phyloP scores from a whole-genome alignment of 495 filamentous ascomycete species.

The Bacidia rubella region DNA sequence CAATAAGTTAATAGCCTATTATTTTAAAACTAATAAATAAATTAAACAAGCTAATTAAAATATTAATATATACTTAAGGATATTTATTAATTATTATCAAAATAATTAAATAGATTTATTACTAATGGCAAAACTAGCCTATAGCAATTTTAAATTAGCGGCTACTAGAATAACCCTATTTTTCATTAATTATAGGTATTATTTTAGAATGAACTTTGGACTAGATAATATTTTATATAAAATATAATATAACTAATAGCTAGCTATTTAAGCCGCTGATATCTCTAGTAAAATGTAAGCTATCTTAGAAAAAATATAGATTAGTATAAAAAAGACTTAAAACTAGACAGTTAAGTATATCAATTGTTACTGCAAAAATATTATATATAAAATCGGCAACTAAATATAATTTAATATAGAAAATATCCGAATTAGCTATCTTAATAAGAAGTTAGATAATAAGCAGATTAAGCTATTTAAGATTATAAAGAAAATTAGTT shows the following conservation, averaged over 20 bases:
- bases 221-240: too few species aligned
- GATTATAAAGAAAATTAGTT: too few species aligned
- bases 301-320: too few species aligned
- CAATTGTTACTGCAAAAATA: not conserved
- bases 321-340: too few species aligned
- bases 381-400: too few species aligned
- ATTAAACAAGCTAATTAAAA: not conserved
- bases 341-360: too few species aligned
- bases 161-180: not conserved
- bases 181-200: not conserved
- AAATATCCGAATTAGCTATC: too few species aligned
- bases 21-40: not conserved
- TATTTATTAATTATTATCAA: not conserved
- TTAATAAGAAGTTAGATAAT: too few species aligned
- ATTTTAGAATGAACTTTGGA: not conserved
- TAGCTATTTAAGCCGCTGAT: too few species aligned
- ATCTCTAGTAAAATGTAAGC: too few species aligned
- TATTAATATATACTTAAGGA: not conserved
- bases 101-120: not conserved
- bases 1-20: not conserved
- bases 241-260: conserved; percentile 1
- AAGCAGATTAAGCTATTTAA: too few species aligned
- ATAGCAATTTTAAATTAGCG: not conserved
- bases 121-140: not conserved
- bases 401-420: not conserved